A percentile compares a stretch with the other conserved stretches of the same genome.
Evolutionary conservation across 2,329 filamentous ascomycete genomes (phyloP).

Genomic region (Helotiales sp.): DNA sequence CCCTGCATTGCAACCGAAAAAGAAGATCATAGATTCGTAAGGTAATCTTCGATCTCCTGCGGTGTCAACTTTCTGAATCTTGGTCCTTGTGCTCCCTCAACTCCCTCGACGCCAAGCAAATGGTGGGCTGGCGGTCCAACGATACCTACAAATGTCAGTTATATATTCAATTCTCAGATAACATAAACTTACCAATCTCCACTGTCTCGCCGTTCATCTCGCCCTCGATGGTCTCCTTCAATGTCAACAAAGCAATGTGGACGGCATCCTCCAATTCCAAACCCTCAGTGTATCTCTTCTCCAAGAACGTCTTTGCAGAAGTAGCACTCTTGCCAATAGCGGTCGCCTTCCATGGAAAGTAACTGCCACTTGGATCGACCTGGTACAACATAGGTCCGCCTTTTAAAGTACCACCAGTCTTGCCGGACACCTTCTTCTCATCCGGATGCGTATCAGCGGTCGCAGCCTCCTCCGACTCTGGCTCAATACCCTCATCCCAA

Average conservation of each 20-base stretch:
- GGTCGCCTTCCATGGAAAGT: constrained; percentile 99
- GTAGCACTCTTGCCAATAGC: constrained; percentile 99
- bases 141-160: constrained; percentile 67
- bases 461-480: constrained; percentile 70
- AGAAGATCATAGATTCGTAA: constrained; percentile 82
- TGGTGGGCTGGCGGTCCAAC: constrained; percentile 94
- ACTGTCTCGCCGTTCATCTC: constrained; percentile 99
- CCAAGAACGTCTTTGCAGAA: constrained; percentile 97
- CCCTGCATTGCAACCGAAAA: constrained; percentile 32
- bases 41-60: constrained; percentile 98
- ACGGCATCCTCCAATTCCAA: constrained; percentile 97
- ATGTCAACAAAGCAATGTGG: constrained; percentile 93
- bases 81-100: constrained; percentile 82
- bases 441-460: constrained; percentile 61
- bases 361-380: constrained; percentile 97
- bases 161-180: not conserved
- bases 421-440: constrained; percentile 76
- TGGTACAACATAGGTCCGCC: constrained; percentile 97
- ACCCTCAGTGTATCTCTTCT: constrained; percentile 98
- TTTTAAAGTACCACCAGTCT: constrained; percentile 95
- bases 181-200: constrained; percentile 75
- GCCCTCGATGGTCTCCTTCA: constrained; percentile 99
- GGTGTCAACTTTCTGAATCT: constrained; percentile 94
- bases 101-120: constrained; percentile 87
- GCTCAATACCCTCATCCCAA: constrained; percentile 96